phyloP scores from a whole-genome alignment of 2,329 filamentous ascomycete genomes.

The Fusarium subtropicale region DNA sequence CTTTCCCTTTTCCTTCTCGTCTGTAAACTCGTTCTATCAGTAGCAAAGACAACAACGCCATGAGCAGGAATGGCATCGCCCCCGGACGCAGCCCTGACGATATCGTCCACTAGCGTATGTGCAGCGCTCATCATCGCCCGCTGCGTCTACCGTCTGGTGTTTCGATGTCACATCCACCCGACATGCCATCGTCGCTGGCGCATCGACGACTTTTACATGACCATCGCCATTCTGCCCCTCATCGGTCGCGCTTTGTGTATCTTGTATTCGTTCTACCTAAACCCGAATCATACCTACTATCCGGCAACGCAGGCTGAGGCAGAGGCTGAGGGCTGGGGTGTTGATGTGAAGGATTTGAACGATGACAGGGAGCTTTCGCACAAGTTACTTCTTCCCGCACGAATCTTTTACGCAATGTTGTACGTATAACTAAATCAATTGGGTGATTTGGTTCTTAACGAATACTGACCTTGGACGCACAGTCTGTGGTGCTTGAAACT shows the following conservation, averaged over 20 bases:
- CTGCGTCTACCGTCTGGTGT: slow-evolving; percentile 46
- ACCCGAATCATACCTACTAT: slow-evolving; percentile 44
- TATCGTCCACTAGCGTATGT: slow-evolving; percentile 47
- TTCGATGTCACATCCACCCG: slow-evolving; percentile 45
- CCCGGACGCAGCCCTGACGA: slow-evolving; percentile 44
- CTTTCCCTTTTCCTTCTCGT: background rate
- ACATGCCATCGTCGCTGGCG: slow-evolving; percentile 50
- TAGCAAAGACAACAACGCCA: background rate
- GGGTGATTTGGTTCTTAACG: fast-evolving
- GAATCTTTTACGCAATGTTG: slow-evolving; percentile 50
- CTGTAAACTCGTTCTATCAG: too few species aligned
- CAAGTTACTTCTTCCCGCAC: slow-evolving; percentile 46
- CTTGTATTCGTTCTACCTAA: slow-evolving; percentile 42
- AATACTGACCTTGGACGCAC: slow-evolving; percentile 15
- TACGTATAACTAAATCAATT: slow-evolving; percentile 12
- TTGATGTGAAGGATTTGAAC: slow-evolving; percentile 31
- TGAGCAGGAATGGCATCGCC: slow-evolving; percentile 41
- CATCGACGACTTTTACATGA: slow-evolving; percentile 51
- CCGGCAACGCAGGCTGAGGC: slow-evolving; percentile 41
- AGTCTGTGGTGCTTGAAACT: slow-evolving; percentile 50
- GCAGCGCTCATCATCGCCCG: slow-evolving; percentile 46
- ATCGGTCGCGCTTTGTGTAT: slow-evolving; percentile 47
- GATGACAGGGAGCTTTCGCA: slow-evolving; percentile 42
- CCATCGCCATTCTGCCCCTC: slow-evolving; percentile 48
- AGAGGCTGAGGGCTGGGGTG: slow-evolving; percentile 27